Base-by-base conservation (phyloP, 1,284 basidiomycete genomes). In the Exobasidium cylindrosporum region DNA sequence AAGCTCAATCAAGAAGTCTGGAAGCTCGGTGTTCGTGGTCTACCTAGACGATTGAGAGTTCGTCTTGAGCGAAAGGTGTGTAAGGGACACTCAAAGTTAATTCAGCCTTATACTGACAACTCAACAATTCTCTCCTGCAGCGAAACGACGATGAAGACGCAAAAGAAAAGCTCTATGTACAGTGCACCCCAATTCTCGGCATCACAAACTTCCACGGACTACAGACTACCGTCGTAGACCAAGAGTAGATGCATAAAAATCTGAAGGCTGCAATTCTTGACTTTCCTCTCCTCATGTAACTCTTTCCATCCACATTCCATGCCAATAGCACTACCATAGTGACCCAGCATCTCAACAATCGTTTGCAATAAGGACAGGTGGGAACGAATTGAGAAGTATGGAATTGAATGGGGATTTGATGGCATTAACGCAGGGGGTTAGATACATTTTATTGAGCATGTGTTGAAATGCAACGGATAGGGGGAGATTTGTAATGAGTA, bases 121-220 rank as follows among this genome's bases (percentile, higher is more conserved):
- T 29, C 65, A 66, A 60, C 59, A 66, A 78, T 77, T 10, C 17
- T 40, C 35, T 40, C 35, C 17, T 40, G 7, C 35, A 40, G 76
- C 76, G 77, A 61, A 79, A 79, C 70, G 77, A 79, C 69, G 77
- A 79, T 69, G 77, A 79, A 72, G 73, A 73, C 53, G 77, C 77
- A 61, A 79, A 79, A 76, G 77, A 79, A 76, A 77, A 76, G 72
- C 76, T 79, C 53, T 79, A 77, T 74, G 77, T 74, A 55, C 74
- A 76, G 71, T 75, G 69, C 57, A 68, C 77, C 47, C 74, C 71
- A 46, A 72, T 79, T 29, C 69, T 77, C 61, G 77, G 77, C 61
- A 76, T 78, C 65, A 75, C 74, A 68, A 73, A 72, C 66, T 64
- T 66, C 75, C 76, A 79, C 72, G 77, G 77, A 53, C 73, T 77